Base-by-base conservation (phyloP, 768 basidiomycete genomes). In the Rickenella mellea region DNA sequence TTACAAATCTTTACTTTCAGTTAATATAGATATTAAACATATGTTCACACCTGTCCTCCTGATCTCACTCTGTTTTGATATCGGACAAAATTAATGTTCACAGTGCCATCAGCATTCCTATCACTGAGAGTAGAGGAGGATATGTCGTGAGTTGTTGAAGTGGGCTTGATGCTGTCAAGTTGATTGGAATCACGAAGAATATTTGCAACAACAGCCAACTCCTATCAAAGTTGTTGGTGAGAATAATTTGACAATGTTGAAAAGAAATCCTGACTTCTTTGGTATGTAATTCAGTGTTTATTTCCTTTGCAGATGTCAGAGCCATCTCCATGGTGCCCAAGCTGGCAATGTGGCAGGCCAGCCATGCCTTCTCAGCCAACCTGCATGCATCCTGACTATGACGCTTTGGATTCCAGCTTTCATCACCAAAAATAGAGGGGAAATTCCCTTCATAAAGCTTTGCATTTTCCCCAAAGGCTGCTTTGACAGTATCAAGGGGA, bases 121-220 rank as follows among this genome's bases (percentile, higher is more conserved):
- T 42, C 6, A 1, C 33, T 53, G 45, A 60, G 61, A 0, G 59
- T 44, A n/a, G n/a, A n/a, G 3, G 52, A 25, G 5, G 47, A 40
- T 6, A 77, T 59, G 8, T 66, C 62, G 36, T 80, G 77, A 25
- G 57, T 66, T 6, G 58, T 64, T 25, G 58, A 46, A 0, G 46
- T 47, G 0, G 80, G 75, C 48, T 77, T 77, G 42, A 66, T 47
- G 14, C 69, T 59, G 14, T 74, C 66, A 12, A 76, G 59, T 6
- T 69, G 66, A 11, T 70, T 64, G 2, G 67, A 56, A 35, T 74
- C 67, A 5, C 60, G 65, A 11, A 65, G 62, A 38, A 71, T 58
- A 48, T 68, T 78, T 1, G 69, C 60, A 2, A 81, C 52, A 15
- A 68, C 61, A 14, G 55, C 45, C 6, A 83, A 59, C 27, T 59